These are phyloP conservation scores for Arabis alpina DNA, from an alignment of 345 rosid genomes.

Conservation along the genomic window DNA sequence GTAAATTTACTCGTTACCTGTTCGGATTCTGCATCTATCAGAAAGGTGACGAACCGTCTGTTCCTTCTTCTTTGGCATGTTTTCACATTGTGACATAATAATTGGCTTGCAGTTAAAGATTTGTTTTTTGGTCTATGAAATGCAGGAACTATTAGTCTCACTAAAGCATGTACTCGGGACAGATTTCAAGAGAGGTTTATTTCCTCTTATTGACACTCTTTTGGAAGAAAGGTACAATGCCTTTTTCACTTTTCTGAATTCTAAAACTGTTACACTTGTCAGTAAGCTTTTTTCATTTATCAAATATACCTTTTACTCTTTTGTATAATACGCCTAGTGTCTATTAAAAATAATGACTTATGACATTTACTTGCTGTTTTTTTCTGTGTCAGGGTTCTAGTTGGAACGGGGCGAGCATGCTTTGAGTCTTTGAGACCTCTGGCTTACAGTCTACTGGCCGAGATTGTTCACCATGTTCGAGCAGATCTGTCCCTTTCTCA, in stretches of 20 bases:
- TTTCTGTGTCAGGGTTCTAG: conserved; percentile 70
- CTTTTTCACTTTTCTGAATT: conserved; percentile 19
- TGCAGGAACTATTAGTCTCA: conserved; percentile 93
- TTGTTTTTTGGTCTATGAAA: conserved; percentile 30
- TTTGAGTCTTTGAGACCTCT: conserved; percentile 94
- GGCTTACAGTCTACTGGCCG: conserved; percentile 97
- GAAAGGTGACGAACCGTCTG: conserved; percentile 63
- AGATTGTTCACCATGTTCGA: conserved; percentile 99
- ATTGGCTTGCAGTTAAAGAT: conserved; percentile 26
- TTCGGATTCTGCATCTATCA: conserved; percentile 92
- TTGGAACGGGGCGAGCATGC: conserved; percentile 97
- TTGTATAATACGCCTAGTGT: not conserved
- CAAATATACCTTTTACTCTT: conserved; percentile 23
- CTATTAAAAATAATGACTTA: not conserved
- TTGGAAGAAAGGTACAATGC: conserved; percentile 82
- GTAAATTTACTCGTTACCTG: conserved; percentile 97
- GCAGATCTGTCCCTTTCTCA: conserved; percentile 82
- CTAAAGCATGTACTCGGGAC: conserved; percentile 97
- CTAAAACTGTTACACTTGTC: conserved; percentile 2
- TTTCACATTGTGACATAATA: conserved; percentile 20
- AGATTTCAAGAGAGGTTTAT: conserved; percentile 96
- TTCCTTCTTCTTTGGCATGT: conserved; percentile 19
- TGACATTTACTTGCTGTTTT: conserved; percentile 1
- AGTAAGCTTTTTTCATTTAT: conserved; percentile 30
- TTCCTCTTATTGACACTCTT: conserved; percentile 91